phyloP scores from a whole-genome alignment of 805 yeast genomes.

The Ogataea trehalophila region DNA sequence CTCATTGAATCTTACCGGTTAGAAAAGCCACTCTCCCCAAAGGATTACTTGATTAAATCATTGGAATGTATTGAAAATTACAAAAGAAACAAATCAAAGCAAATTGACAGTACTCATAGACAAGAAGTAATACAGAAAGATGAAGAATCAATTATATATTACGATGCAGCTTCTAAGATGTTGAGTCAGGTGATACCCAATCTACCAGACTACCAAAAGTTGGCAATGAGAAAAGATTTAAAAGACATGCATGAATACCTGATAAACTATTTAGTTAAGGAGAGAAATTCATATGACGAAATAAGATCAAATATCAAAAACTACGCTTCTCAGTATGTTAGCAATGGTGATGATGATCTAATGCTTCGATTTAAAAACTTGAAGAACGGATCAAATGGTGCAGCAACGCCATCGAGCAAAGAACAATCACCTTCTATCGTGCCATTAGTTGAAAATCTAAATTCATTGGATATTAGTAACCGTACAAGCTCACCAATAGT shows the following conservation, averaged over 20 bases:
- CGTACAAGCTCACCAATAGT: background rate
- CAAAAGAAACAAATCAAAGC: constrained; percentile 8
- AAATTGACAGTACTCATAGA: background rate
- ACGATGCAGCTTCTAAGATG: constrained; percentile 23
- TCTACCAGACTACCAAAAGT: constrained; percentile 10
- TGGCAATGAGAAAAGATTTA: constrained; percentile 8
- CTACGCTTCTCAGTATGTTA: background rate
- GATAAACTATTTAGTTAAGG: constrained; percentile 13
- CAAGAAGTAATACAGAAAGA: constrained; percentile 5
- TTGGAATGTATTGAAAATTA: constrained; percentile 24
- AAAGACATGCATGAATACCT: constrained; percentile 17
- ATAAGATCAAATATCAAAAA: constrained; percentile 9
- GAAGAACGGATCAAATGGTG: constrained; percentile 8
- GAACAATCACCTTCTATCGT: background rate
- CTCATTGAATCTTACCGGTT: constrained; percentile 2
- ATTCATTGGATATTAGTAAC: background rate
- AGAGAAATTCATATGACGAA: constrained; percentile 13
- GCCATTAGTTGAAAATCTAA: background rate
- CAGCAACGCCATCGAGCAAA: background rate
- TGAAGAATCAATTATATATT: constrained; percentile 25
- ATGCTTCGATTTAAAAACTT: constrained; percentile 19
- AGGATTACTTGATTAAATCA: constrained; percentile 21
- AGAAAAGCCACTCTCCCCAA: constrained; percentile 2
- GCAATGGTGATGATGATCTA: constrained; percentile 3
- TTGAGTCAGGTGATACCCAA: constrained; percentile 23